These are phyloP conservation scores for Dioscorea zingiberensis DNA, from an alignment of 106 monocot genomes.

Conservation along the genomic window DNA sequence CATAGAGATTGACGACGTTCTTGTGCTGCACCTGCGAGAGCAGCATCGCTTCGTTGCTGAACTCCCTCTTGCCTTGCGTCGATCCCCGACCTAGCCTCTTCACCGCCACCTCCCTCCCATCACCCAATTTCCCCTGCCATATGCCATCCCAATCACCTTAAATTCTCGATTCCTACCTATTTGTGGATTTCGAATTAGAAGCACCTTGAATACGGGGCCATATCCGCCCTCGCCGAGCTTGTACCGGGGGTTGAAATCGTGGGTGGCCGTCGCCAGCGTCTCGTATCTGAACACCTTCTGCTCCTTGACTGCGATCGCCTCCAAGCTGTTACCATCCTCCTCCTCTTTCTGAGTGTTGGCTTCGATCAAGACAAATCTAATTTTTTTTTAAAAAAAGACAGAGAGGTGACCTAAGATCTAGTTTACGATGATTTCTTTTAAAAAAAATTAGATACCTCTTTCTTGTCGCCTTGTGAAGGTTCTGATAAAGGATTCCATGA, in stretches of 20 bases:
- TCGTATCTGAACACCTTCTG: conserved; percentile 62
- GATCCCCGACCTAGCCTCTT: conserved; percentile 59
- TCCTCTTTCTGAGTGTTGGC: too few relatives aligned
- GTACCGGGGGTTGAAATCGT: conserved; percentile 37
- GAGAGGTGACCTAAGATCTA: too few relatives aligned
- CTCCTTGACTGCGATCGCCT: conserved; percentile 63
- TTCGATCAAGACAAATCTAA: too few relatives aligned
- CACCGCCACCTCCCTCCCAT: conserved; percentile 73
- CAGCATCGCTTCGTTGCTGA: conserved; percentile 70
- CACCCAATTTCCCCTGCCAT: conserved; percentile 46
- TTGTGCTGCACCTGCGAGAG: conserved; percentile 72
- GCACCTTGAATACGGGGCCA: conserved; percentile 61
- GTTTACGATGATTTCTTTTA: too few relatives aligned
- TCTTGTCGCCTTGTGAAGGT: too few relatives aligned
- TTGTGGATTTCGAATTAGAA: too few relatives aligned
- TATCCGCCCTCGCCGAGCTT: conserved; percentile 80
- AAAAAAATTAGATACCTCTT: too few relatives aligned
- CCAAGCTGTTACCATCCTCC: conserved; percentile 56
- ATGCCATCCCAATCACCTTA: too few relatives aligned
- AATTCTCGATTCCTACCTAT: too few relatives aligned
- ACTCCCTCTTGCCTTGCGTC: conserved; percentile 53
- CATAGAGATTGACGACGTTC: conserved; percentile 72
- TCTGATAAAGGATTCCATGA: too few relatives aligned
- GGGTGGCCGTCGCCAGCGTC: conserved; percentile 47
- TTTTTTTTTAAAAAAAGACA: too few relatives aligned